A percentile compares a stretch with the other conserved stretches of the same genome.
phyloP scores from a whole-genome alignment of 129 eudicot genomes.

The Daucus carota region DNA sequence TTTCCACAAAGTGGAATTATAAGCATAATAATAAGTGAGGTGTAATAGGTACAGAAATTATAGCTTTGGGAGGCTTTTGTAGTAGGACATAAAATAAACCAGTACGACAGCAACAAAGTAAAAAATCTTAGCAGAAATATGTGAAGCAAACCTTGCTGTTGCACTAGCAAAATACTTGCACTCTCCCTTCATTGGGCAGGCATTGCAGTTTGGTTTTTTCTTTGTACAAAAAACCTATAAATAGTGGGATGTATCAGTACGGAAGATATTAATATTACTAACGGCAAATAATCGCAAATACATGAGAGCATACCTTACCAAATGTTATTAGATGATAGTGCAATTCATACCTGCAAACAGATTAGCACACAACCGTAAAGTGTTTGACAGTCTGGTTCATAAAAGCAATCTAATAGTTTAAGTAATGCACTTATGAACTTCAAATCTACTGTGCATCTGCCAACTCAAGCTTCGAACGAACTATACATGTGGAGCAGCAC shows the following conservation, averaged over 20 bases:
- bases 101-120: background rate
- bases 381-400: slow-evolving; percentile 1
- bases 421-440: background rate
- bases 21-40: background rate
- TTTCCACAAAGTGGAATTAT: background rate
- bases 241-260: background rate
- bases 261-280: background rate
- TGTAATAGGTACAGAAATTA: background rate
- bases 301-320: slow-evolving; percentile 52
- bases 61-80: background rate
- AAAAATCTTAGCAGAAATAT: background rate
- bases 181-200: slow-evolving; percentile 72
- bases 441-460: background rate
- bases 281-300: background rate
- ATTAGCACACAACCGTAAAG: background rate
- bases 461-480: background rate
- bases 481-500: background rate
- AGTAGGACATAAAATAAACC: background rate
- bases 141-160: slow-evolving; percentile 47
- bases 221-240: slow-evolving; percentile 62
- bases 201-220: slow-evolving; percentile 51
- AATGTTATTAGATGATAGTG: slow-evolving; percentile 78
- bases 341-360: slow-evolving; percentile 48
- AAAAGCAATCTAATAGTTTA: background rate
- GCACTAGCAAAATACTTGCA: slow-evolving; percentile 65